These are phyloP conservation scores for Camellia sinensis DNA, from an alignment of 148 eudicot species.

Conservation along the genomic window DNA sequence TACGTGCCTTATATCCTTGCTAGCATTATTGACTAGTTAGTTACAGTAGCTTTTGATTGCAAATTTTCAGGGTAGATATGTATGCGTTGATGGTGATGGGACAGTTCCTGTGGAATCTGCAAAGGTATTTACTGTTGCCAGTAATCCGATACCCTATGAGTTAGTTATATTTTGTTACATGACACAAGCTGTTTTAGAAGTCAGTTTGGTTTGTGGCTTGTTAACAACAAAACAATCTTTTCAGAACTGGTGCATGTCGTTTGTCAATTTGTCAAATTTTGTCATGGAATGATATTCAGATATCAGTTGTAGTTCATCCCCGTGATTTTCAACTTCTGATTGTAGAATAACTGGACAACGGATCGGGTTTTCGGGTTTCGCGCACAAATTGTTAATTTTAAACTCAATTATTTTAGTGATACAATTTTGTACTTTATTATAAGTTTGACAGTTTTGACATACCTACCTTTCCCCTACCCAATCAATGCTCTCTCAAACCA, in stretches of 20 bases:
- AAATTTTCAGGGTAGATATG: constrained; percentile 55
- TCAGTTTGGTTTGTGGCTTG: neutral
- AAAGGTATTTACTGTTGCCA: constrained; percentile 49
- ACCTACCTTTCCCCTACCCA: no score
- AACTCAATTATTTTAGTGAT: no score
- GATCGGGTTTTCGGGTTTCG: no score
- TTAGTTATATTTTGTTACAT: neutral
- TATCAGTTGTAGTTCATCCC: neutral
- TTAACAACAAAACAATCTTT: neutral
- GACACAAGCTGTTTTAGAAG: neutral
- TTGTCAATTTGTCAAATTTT: neutral
- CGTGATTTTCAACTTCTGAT: neutral
- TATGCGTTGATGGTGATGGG: constrained; percentile 86
- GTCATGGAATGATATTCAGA: neutral
- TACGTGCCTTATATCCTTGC: neutral
- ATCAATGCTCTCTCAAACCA: no score
- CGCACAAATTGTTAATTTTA: no score
- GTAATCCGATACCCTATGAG: neutral
- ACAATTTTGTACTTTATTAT: no score
- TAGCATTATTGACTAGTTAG: neutral
- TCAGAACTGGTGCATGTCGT: neutral
- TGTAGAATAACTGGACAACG: neutral
- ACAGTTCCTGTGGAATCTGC: constrained; percentile 97
- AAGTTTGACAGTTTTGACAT: no score
- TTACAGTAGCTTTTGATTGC: constrained; percentile 4